These are phyloP conservation scores for Tulasnella sp. DNA, from an alignment of 768 basidiomycete species.

Conservation along the genomic window DNA sequence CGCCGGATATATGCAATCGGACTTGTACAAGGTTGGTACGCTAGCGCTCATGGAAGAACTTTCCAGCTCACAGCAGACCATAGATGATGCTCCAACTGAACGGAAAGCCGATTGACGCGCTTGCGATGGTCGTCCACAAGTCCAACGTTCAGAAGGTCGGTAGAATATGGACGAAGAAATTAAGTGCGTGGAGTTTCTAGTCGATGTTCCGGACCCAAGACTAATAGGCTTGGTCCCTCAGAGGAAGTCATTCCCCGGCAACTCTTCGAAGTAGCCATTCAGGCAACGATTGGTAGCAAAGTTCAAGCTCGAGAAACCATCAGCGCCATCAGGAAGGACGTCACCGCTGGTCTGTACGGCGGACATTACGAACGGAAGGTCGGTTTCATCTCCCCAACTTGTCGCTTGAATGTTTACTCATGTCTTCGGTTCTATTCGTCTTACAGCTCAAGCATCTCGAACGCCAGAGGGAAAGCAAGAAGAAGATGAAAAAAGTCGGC, in stretches of 20 bases:
- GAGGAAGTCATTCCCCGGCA: slow-evolving; percentile 90
- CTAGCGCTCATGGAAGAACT: background rate
- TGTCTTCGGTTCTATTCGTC: background rate
- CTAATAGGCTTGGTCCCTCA: slow-evolving; percentile 22
- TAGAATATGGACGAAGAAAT: slow-evolving; percentile 78
- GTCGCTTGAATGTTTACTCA: background rate
- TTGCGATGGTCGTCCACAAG: slow-evolving; percentile 83
- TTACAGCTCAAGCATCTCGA: slow-evolving; percentile 28
- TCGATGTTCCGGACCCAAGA: background rate
- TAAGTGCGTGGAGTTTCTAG: slow-evolving; percentile 44
- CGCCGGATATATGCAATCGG: slow-evolving; percentile 71
- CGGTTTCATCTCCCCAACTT: background rate
- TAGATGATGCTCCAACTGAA: slow-evolving; percentile 91
- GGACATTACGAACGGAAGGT: slow-evolving; percentile 92
- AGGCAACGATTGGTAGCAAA: slow-evolving; percentile 79
- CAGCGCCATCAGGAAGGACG: slow-evolving; percentile 77
- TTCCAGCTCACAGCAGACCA: background rate
- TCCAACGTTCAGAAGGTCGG: slow-evolving; percentile 66
- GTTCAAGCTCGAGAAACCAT: slow-evolving; percentile 84
- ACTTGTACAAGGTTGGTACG: slow-evolving; percentile 62
- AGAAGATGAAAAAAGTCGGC: slow-evolving; percentile 77
- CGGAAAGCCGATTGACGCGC: slow-evolving; percentile 78
- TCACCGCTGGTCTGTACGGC: slow-evolving; percentile 89
- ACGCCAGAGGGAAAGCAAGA: slow-evolving; percentile 84
- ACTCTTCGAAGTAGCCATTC: slow-evolving; percentile 90